Evolutionary conservation across 2,329 filamentous ascomycete genomes (phyloP).

Genomic region (Keithomyces neogunnii): DNA sequence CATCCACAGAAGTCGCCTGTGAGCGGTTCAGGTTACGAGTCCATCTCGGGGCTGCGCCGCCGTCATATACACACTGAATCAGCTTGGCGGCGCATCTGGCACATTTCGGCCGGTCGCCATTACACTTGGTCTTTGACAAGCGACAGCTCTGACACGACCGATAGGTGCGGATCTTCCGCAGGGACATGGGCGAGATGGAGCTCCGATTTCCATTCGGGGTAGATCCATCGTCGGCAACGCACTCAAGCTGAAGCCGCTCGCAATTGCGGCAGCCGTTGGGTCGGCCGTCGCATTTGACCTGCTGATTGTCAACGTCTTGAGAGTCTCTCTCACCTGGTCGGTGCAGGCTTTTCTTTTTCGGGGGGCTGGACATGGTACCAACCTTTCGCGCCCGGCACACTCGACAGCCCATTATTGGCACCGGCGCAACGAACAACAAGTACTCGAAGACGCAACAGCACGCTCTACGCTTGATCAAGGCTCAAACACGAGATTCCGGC

Average conservation of each 20-base stretch:
- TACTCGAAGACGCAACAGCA: not conserved
- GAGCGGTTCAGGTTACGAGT: constrained; percentile 22
- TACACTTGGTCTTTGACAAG: constrained; percentile 33
- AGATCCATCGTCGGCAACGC: constrained; percentile 26
- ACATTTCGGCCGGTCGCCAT: constrained; percentile 30
- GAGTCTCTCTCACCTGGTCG: not conserved
- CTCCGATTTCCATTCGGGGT: constrained; percentile 15
- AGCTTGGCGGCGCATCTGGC: constrained; percentile 25
- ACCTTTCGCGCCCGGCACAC: constrained; percentile 33
- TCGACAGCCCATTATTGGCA: constrained; percentile 27
- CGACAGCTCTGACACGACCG: constrained; percentile 31
- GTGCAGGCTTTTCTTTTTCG: not conserved
- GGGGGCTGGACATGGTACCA: constrained; percentile 1
- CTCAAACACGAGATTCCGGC: not conserved
- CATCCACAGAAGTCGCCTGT: not conserved
- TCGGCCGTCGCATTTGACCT: constrained; percentile 35
- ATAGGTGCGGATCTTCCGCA: constrained; percentile 32
- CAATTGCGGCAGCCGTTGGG: constrained; percentile 33
- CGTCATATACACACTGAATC: constrained; percentile 29
- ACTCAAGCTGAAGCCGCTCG: constrained; percentile 32
- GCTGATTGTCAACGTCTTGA: not conserved
- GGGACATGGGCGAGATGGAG: constrained; percentile 19
- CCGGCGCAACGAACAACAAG: not conserved
- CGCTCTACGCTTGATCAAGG: not conserved
- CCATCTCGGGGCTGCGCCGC: constrained; percentile 28